Conservation (phyloP, 441 rosid species). For the Gossypium schwendimanii region DNA sequence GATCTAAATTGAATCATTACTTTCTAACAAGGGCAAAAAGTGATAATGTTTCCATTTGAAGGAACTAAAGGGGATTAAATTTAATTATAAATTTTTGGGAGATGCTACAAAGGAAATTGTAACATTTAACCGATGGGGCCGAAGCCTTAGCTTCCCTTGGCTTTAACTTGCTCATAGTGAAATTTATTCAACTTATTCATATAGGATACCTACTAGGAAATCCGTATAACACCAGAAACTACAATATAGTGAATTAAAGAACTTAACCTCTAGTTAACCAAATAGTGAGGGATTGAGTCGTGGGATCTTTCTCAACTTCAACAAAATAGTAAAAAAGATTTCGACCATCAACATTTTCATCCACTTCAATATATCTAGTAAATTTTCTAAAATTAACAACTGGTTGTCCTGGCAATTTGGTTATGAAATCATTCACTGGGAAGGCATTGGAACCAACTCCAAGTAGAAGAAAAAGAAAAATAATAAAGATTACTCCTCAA, state of each 20-base stretch:
- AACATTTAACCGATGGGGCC: too few species aligned
- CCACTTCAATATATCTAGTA: neutral
- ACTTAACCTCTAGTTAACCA: conserved; percentile 6
- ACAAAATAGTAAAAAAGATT: conserved; percentile 1
- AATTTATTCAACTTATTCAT: neutral
- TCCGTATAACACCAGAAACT: neutral
- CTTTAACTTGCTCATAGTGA: too few species aligned
- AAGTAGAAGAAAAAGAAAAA: too few species aligned
- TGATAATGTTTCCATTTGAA: too few species aligned
- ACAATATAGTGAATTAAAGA: neutral
- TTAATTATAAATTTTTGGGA: too few species aligned
- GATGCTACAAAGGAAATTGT: too few species aligned
- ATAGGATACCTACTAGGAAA: neutral
- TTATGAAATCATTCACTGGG: neutral
- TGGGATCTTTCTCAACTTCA: neutral
- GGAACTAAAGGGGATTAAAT: too few species aligned
- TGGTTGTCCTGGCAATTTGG: neutral
- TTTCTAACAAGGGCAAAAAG: too few species aligned
- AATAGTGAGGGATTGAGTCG: neutral
- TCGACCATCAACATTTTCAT: neutral
- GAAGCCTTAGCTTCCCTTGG: too few species aligned
- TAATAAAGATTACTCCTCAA: too few species aligned
- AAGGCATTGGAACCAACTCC: too few species aligned
- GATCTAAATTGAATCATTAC: neutral
- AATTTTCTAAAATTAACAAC: neutral